Evolutionary conservation across 192 early-diverging fungal species (phyloP).

Genomic region (Gaertneriomyces semiglobifer): DNA sequence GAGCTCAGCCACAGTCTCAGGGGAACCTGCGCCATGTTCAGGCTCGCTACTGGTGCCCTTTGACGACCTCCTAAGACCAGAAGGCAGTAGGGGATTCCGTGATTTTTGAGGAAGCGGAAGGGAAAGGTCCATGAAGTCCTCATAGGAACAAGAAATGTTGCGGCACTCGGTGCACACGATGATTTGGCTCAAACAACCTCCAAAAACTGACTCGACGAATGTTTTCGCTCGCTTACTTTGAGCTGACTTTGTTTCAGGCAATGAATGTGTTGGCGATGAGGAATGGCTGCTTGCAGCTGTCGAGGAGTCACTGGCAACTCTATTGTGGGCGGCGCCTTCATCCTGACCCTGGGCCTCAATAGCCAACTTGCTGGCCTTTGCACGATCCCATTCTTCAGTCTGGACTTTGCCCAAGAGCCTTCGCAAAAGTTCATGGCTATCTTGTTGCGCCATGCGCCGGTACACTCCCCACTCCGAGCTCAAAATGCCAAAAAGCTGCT

Average conservation of each 20-base stretch:
- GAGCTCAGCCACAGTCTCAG: background rate
- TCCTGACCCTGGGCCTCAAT: conserved; percentile 3
- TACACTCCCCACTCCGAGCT: conserved; percentile 60
- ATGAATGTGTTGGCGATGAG: background rate
- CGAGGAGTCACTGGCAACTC: background rate
- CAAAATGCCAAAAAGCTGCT: conserved; percentile 53
- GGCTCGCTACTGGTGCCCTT: too few species aligned
- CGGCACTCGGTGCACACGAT: conserved; percentile 66
- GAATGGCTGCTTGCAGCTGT: background rate
- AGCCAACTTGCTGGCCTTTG: background rate
- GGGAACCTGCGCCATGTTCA: too few species aligned
- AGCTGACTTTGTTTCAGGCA: conserved; percentile 5
- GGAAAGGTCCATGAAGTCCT: conserved; percentile 65
- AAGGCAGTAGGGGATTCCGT: background rate
- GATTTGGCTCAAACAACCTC: conserved; percentile 58
- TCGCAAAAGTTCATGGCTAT: conserved; percentile 70
- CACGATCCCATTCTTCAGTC: conserved; percentile 47
- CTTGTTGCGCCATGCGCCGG: conserved; percentile 59
- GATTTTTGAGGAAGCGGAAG: conserved; percentile 14
- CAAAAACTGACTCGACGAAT: conserved; percentile 50
- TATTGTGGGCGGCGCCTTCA: conserved; percentile 7
- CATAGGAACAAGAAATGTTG: conserved; percentile 52
- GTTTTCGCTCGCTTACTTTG: conserved; percentile 22
- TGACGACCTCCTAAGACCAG: too few species aligned
- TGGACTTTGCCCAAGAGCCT: conserved; percentile 59